These are phyloP conservation scores for Russula abietina DNA, from an alignment of 768 basidiomycete genomes.

Conservation along the genomic window DNA sequence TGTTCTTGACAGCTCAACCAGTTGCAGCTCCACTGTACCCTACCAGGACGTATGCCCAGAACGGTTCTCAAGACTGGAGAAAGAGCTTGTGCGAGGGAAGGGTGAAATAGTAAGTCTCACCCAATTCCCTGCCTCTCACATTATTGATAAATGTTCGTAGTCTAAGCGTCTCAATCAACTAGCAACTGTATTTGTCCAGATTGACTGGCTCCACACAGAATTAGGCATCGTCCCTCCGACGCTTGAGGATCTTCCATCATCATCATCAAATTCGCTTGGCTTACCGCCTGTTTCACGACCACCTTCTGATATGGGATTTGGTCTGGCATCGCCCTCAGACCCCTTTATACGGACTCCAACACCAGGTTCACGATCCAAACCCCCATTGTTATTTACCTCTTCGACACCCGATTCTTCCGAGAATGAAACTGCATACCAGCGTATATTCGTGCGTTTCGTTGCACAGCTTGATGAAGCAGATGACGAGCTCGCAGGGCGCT, in stretches of 20 bases:
- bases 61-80: conserved; percentile 72
- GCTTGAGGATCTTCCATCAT: conserved; percentile 40
- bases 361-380: conserved; percentile 30
- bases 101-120: conserved; percentile 65
- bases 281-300: conserved; percentile 30
- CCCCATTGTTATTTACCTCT: conserved; percentile 27
- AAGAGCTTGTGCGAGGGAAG: conserved; percentile 79
- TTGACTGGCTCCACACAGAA: conserved; percentile 79
- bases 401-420: conserved; percentile 20
- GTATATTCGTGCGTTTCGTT: conserved; percentile 22
- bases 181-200: conserved; percentile 58
- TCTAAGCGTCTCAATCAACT: conserved; percentile 62
- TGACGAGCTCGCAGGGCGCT: conserved; percentile 28
- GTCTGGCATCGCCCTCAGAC: conserved; percentile 14
- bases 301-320: conserved; percentile 32
- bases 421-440: conserved; percentile 16
- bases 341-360: conserved; percentile 33
- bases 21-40: conserved; percentile 33
- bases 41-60: conserved; percentile 74
- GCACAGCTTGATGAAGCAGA: conserved; percentile 22
- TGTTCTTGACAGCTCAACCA: conserved; percentile 42
- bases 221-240: conserved; percentile 66
- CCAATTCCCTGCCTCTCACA: background rate
- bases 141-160: conserved; percentile 33
- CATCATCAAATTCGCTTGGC: conserved; percentile 27